Evolutionary conservation across 768 basidiomycete species (phyloP), one percentile per base, ranked within the genome.

Genomic region (Lactifluus echinatus): DNA sequence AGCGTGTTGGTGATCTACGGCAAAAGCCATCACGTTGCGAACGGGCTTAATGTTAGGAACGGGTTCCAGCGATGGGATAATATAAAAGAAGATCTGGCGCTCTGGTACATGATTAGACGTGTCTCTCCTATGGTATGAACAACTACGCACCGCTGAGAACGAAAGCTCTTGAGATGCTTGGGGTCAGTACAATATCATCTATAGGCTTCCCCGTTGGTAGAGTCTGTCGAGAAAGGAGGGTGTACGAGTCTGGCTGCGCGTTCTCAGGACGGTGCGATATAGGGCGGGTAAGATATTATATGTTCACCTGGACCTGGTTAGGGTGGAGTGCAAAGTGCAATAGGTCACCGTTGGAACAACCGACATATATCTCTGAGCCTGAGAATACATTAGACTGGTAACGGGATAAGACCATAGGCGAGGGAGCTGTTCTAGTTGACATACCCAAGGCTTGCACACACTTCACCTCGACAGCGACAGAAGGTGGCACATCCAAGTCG

Each of bases 321-420:
- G 76, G 77, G 63, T 85, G 85, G 21, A 89, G 74, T 1, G 85
- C 77, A 67, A 87, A 94, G 42, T 92, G 84, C 34, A 93, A 72
- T 8, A 96, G 76, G 62, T 90, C 82, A 21, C 93, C 92, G 57
- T 93, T 90, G 21, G 84, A 82, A 59, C 87, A 87, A 12, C 92
- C 93, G 12, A 91, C 79, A 63, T 93, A 94, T 24, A 95, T 79
- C 65, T 96, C 93, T 40, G 84, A 83, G 31, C 85, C 89, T 90
- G 51, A 17, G 37, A 31, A 31, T 19, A 11, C 53, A 56, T 54
- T 8, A 51, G 50, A 19, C 49, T 44, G 57, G 50, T 39, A 53
- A 15, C 36, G 15, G 24, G 39, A 56, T 43, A 52, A 42, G 40
- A 33, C 29, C 52, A 26, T 37, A 19, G 42, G 24, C 21, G 31